Base-by-base conservation (phyloP, 768 basidiomycete species). In the Myochromella boudieri region DNA sequence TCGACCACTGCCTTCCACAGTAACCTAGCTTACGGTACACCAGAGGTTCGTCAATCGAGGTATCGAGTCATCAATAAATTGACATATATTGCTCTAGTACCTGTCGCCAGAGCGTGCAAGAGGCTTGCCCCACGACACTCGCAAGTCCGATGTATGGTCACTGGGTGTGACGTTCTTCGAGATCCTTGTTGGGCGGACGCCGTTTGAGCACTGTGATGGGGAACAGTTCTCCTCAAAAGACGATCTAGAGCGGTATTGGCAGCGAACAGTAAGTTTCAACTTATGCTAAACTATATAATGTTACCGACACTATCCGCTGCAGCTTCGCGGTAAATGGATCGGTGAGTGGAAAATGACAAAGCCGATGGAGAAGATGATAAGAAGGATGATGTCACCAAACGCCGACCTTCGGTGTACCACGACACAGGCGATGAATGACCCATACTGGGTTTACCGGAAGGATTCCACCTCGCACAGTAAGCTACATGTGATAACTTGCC, bases 111-210 rank as follows among this genome's bases (percentile, higher is more conserved):
- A 95, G 64, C 84, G 97, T 3, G 93, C 95, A 1, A 80, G 85
- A 27, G 93, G 94, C 6, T 72, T 86, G 36, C 81, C 82, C 6
- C 95, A 99, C 57, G 95, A 99, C 62, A 97, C 95, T 37, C 85
- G 95, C 36, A 89, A 93, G 66, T 87, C 89, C 0, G 95, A 88
- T 52, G 71, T 91, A 36, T 91, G 87, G 85, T 83, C 87, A n/a
- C 81, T 90, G 2, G 87, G 86, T 37, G 72, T 95, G 21, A 91
- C 95, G 0, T 89, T 97, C 64, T 99, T 97, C 62, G 95, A 99
- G 65, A 89, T 99, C 51, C 78, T 97, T 25, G 72, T 85, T 18
- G 95, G 95, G 1, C 78, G 95, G 8, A 98, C 95, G 1, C 94
- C 95, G 1, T 98, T 98, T 59, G 89, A 94, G 63, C 62, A 87